Conservation (phyloP, 306 rosid species). For the Cicer cuneatum region DNA sequence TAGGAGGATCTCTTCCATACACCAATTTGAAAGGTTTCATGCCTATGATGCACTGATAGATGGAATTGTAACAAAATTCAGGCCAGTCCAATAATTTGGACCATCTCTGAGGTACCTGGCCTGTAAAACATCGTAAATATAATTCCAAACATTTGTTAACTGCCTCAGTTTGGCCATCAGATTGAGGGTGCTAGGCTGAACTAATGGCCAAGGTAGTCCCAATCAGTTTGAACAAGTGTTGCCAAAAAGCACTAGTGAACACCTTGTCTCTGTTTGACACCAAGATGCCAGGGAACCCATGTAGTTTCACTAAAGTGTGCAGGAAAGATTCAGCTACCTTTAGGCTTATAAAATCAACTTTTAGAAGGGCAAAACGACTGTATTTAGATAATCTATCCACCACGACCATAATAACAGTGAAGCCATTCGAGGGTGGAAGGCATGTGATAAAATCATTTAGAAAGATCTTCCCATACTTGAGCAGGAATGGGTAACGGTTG, state of each 20-base stretch:
- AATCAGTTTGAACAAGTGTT: no score
- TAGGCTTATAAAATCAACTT: neutral
- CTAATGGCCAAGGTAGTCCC: neutral
- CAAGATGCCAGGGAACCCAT: neutral
- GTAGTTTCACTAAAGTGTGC: neutral
- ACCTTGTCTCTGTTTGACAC: neutral
- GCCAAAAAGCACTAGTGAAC: no score
- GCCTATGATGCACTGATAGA: neutral
- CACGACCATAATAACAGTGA: neutral
- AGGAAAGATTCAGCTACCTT: neutral
- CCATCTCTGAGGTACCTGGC: neutral
- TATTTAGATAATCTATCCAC: neutral
- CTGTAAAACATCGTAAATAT: neutral
- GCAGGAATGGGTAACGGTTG: neutral
- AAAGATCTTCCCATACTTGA: neutral
- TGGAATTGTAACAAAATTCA: neutral
- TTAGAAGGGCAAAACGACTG: neutral
- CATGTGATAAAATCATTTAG: neutral
- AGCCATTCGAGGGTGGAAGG: neutral
- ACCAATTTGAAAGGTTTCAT: neutral
- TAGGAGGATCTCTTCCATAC: neutral
- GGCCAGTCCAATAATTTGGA: neutral
- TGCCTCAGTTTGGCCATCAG: neutral
- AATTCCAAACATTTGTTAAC: neutral
- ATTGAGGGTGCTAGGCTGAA: neutral